Conservation (phyloP, 2,329 filamentous ascomycete species). For the Neonectria coccinea region DNA sequence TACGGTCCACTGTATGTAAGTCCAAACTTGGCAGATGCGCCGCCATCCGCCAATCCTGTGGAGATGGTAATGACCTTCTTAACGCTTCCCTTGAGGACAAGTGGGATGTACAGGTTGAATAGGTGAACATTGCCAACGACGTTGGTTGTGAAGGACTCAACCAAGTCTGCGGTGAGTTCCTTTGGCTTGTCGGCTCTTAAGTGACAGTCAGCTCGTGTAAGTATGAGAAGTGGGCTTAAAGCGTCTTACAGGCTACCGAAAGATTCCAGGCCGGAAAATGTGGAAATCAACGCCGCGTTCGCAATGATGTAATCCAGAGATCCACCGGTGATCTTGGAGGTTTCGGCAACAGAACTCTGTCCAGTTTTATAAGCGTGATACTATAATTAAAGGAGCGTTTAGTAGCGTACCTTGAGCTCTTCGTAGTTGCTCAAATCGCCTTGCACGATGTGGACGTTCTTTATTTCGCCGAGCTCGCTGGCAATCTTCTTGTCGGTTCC, state of each 20-base stretch:
- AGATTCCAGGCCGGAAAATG: background rate
- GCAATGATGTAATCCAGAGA: conserved; percentile 63
- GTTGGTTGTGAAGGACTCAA: conserved; percentile 57
- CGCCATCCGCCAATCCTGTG: conserved; percentile 60
- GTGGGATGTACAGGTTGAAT: conserved; percentile 64
- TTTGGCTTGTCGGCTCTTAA: conserved; percentile 5
- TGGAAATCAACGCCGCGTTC: conserved; percentile 51
- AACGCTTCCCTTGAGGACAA: conserved; percentile 59
- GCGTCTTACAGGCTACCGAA: background rate
- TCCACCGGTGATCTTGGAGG: conserved; percentile 48
- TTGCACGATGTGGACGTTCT: conserved; percentile 26
- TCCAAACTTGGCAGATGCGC: conserved; percentile 53
- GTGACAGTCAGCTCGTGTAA: background rate
- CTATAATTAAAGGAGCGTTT: too few relatives aligned
- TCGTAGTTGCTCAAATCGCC: conserved; percentile 28
- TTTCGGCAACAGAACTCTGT: conserved; percentile 44
- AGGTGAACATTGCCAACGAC: conserved; percentile 63
- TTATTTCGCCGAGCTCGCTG: conserved; percentile 44
- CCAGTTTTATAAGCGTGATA: background rate
- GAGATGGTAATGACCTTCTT: conserved; percentile 67
- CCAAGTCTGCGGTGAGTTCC: conserved; percentile 22
- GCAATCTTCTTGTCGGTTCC: conserved; percentile 53
- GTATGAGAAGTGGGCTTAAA: background rate
- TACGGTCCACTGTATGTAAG: conserved; percentile 56
- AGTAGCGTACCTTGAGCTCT: conserved; percentile 15